Evolutionary conservation across 495 filamentous ascomycete species (phyloP), one percentile per base, ranked within the genome.

Genomic region (Aspergillus heteromorphus): DNA sequence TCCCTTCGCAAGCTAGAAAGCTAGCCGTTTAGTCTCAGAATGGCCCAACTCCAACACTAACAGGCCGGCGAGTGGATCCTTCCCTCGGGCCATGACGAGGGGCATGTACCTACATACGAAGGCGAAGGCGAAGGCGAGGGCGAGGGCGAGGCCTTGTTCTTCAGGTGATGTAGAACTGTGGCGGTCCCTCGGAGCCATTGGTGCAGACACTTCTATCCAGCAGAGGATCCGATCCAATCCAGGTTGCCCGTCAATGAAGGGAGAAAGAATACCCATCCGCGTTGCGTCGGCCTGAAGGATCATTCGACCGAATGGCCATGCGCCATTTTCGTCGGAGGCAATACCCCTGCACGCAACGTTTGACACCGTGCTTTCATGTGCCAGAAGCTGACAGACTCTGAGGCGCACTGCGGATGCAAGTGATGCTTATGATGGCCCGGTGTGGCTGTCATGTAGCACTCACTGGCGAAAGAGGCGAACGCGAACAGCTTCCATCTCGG

Each of bases 401-500:
- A 41, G 34, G 16, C 47, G 27, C 34, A 13, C 34, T 38, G 34
- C 11, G 11, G 13, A 13, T 9, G 34, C 11, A 1, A 38, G 1
- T 38, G 11, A 38, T 38, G 34, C 34, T 38, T 14, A 27, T 48
- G 43, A 40, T 19, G 52, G 17, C 48, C 49, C 38, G 53, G 14
- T 14, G 16, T 17, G 45, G 45, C 3, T 34, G 43, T 31, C 27
- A 45, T 6, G 17, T 45, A 23, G 23, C 25, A 40, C 21, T 42
- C n/a, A n/a, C n/a, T n/a, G n/a, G n/a, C n/a, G n/a, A n/a, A n/a
- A n/a, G n/a, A n/a, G 29, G 48, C 10, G 11, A 56, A 38, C 10
- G 6, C 13, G 34, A n/a, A n/a, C 13, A 38, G 13, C 34, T 4
- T 47, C 4, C 36, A 49, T 6, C 13, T 58, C 55, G 55, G 55